Conservation (phyloP, 306 rosid species). For the Cicer cuneatum region DNA sequence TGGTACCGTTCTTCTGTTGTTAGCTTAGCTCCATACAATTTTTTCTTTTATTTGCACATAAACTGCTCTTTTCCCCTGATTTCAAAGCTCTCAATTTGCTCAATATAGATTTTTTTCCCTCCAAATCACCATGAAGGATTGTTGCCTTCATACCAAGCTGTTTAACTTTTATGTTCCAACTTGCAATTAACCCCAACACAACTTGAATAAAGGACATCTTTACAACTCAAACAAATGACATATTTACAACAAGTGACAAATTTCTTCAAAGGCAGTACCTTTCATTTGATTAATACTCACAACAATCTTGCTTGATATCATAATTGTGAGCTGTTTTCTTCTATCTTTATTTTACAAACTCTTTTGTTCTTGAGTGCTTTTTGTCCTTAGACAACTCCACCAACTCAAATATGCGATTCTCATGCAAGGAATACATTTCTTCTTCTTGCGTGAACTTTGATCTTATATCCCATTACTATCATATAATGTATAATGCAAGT, state of each 20-base stretch:
- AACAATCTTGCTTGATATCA: no score
- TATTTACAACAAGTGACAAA: no score
- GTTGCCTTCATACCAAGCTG: not conserved
- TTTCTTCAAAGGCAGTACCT: not conserved
- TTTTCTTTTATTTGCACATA: not conserved
- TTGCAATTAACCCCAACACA: no score
- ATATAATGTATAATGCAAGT: no score
- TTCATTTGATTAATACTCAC: not conserved
- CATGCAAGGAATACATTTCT: not conserved
- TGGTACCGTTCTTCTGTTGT: not conserved
- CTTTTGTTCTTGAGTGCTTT: not conserved
- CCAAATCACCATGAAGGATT: not conserved
- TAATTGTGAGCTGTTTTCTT: not conserved
- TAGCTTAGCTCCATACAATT: not conserved
- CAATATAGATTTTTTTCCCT: not conserved
- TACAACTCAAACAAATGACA: no score
- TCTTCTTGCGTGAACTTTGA: no score
- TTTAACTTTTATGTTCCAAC: no score
- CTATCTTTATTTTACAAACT: not conserved
- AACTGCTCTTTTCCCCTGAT: not conserved
- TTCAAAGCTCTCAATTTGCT: not conserved
- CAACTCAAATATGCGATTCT: not conserved
- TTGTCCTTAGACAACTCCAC: not conserved
- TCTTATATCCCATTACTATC: no score
- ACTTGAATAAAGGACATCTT: no score